These are phyloP conservation scores for Nemania diffusa DNA, from an alignment of 2,329 filamentous ascomycete genomes.

Conservation along the genomic window DNA sequence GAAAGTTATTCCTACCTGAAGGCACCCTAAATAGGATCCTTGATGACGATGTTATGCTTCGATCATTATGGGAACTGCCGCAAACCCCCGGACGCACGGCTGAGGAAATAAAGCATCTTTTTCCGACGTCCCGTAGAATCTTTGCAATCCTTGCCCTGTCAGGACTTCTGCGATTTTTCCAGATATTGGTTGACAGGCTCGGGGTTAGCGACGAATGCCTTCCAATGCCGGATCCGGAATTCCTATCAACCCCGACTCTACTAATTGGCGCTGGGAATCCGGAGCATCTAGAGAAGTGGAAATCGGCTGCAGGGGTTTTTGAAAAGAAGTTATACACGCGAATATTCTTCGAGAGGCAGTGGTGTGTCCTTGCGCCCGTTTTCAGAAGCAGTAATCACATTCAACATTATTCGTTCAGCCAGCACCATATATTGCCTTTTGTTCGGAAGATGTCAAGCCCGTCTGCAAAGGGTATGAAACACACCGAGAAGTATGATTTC, in stretches of 20 bases:
- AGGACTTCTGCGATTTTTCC: neutral
- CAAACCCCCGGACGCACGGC: neutral
- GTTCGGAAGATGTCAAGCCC: neutral
- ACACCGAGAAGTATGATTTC: neutral
- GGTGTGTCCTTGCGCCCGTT: neutral
- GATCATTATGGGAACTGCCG: neutral
- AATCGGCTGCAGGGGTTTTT: neutral
- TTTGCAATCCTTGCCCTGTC: neutral
- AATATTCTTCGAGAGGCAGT: slow-evolving; percentile 1
- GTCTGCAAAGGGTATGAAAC: no score
- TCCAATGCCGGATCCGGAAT: neutral
- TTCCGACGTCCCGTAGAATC: neutral
- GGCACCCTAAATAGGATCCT: neutral
- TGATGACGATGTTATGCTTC: neutral
- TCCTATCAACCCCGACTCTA: neutral
- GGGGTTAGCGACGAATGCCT: neutral
- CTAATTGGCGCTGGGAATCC: neutral
- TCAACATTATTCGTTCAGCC: neutral
- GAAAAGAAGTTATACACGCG: neutral
- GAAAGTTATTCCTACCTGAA: neutral
- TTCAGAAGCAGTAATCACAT: neutral
- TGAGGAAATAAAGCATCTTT: neutral
- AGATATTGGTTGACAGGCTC: neutral
- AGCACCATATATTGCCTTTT: neutral
- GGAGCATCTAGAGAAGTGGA: neutral